Percentiles rank a stretch among this genome's conserved stretches.
phyloP scores from a whole-genome alignment of 2,329 filamentous ascomycete genomes.

The Penicillium decumbens region DNA sequence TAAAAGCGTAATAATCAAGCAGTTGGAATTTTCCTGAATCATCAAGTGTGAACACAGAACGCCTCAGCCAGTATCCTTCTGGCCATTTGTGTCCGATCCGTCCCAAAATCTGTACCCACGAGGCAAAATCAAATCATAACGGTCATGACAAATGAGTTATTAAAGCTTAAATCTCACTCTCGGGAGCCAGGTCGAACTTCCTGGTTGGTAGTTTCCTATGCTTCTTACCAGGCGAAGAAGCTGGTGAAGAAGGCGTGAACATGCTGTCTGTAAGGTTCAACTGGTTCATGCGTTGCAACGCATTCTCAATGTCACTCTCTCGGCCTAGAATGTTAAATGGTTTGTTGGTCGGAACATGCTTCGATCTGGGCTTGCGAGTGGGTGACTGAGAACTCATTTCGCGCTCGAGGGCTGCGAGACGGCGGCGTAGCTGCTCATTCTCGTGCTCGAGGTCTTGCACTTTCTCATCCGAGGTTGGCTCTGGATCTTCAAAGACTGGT shows the following conservation, averaged over 20 bases:
- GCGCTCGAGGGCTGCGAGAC: slow-evolving; percentile 61
- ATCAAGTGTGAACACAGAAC: slow-evolving; percentile 7
- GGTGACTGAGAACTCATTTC: slow-evolving; percentile 63
- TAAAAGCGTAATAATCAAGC: background rate
- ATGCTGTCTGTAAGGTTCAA: slow-evolving; percentile 37
- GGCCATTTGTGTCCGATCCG: slow-evolving; percentile 13
- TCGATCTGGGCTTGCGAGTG: slow-evolving; percentile 48
- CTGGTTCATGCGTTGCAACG: slow-evolving; percentile 38
- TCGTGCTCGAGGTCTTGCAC: slow-evolving; percentile 65
- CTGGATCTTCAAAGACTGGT: slow-evolving; percentile 47
- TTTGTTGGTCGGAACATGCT: slow-evolving; percentile 26
- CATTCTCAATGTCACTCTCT: slow-evolving; percentile 40
- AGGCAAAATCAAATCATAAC: slow-evolving; percentile 14
- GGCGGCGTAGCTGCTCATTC: slow-evolving; percentile 63
- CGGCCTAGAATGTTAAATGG: slow-evolving; percentile 31
- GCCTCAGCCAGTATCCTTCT: slow-evolving; percentile 11
- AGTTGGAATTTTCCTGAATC: background rate
- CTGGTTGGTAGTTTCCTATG: slow-evolving; percentile 44
- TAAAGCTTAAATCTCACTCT: slow-evolving; percentile 32
- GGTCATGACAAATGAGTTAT: slow-evolving; percentile 11
- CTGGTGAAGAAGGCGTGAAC: slow-evolving; percentile 25
- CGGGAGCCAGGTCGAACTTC: slow-evolving; percentile 46
- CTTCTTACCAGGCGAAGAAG: slow-evolving; percentile 36
- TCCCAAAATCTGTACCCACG: background rate
- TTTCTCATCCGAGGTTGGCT: slow-evolving; percentile 52